Conservation (phyloP, 2,329 filamentous ascomycete species). For the Calcarisporium arbuscula region DNA sequence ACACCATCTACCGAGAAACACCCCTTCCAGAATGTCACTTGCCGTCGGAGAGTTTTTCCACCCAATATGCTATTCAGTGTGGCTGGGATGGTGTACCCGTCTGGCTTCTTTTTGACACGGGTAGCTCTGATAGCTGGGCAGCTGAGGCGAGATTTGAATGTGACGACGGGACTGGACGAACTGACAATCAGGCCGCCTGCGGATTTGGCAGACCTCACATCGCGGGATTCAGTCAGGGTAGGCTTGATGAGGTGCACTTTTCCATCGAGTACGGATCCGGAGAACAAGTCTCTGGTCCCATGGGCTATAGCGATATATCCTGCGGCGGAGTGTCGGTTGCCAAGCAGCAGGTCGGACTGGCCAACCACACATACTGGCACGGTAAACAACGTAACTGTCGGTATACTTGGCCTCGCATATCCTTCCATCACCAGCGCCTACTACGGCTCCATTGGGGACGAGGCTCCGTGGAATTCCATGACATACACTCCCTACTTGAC, state of each 20-base stretch:
- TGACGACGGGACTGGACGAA: constrained; percentile 25
- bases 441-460: constrained; percentile 30
- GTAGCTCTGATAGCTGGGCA: constrained; percentile 47
- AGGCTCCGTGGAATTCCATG: constrained; percentile 29
- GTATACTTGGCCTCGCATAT: constrained; percentile 45
- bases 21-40: constrained; percentile 30
- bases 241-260: constrained; percentile 37
- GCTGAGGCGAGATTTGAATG: constrained; percentile 35
- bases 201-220: constrained; percentile 34
- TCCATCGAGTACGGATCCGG: constrained; percentile 41
- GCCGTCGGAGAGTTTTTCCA: constrained; percentile 31
- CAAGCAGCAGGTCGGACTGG: constrained; percentile 42
- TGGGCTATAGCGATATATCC: constrained; percentile 39
- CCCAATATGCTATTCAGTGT: constrained; percentile 36
- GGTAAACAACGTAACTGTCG: constrained; percentile 47
- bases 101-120: constrained; percentile 43
- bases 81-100: constrained; percentile 30
- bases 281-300: constrained; percentile 39
- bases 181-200: constrained; percentile 26
- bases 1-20: constrained; percentile 13
- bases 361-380: constrained; percentile 42
- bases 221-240: constrained; percentile 32
- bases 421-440: constrained; percentile 44
- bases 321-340: constrained; percentile 38
- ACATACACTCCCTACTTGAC: constrained; percentile 44